These are phyloP conservation scores for Chlamydomonas applanata DNA, from an alignment of 139 green algal genomes.

Conservation along the genomic window DNA sequence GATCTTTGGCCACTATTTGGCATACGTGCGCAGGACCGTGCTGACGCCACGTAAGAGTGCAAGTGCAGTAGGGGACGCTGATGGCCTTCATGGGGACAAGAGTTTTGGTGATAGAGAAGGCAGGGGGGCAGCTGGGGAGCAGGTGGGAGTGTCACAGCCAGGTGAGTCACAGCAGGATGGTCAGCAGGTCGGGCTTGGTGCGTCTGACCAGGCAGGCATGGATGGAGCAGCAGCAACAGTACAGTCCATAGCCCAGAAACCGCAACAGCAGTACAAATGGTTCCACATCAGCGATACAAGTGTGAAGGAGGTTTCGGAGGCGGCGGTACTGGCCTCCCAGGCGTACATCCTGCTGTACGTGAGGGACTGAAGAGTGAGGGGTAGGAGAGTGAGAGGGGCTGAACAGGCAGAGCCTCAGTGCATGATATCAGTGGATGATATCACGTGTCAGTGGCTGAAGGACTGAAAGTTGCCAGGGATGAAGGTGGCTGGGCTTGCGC, in stretches of 20 bases:
- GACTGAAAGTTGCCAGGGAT: too few relatives aligned
- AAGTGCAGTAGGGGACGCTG: too few relatives aligned
- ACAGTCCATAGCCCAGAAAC: too few relatives aligned
- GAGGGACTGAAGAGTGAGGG: neutral
- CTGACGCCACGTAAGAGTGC: neutral
- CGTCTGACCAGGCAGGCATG: neutral
- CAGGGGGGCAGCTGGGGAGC: neutral
- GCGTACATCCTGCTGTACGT: slow-evolving; percentile 5
- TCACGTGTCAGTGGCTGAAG: too few relatives aligned
- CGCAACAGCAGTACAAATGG: neutral
- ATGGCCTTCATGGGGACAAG: neutral
- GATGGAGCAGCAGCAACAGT: neutral
- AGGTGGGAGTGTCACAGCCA: neutral
- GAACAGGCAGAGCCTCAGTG: too few relatives aligned
- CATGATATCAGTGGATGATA: too few relatives aligned
- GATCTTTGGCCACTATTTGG: slow-evolving; percentile 1
- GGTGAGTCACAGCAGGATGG: neutral
- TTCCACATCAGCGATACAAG: slow-evolving; percentile 6
- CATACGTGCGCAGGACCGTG: neutral
- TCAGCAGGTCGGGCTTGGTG: neutral
- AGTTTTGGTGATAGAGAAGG: too few relatives aligned
- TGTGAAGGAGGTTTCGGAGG: neutral
- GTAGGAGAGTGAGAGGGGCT: too few relatives aligned
- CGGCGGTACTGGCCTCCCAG: neutral
- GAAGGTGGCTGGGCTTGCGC: too few relatives aligned